Percentiles rank a stretch among this genome's conserved stretches.
These are phyloP conservation scores for Styphnolobium japonicum DNA, from an alignment of 306 rosid species.

Conservation along the genomic window DNA sequence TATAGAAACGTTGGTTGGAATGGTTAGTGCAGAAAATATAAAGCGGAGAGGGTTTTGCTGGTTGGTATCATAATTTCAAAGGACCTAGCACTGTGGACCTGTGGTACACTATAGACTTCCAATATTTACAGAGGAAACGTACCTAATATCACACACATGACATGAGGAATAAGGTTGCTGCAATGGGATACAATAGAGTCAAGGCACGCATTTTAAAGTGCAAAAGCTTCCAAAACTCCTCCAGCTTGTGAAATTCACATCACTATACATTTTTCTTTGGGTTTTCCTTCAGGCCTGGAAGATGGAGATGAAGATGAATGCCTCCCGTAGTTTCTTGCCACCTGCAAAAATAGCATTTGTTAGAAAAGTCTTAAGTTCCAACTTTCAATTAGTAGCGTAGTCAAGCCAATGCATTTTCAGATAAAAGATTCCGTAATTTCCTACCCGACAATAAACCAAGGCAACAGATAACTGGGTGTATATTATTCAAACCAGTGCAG, in stretches of 20 bases:
- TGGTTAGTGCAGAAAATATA: slow-evolving; percentile 12
- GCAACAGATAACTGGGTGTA: neutral
- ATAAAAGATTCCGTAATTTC: neutral
- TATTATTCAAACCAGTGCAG: neutral
- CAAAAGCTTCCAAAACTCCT: slow-evolving; percentile 31
- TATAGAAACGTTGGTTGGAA: slow-evolving; percentile 8
- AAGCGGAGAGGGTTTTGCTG: neutral
- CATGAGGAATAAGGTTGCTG: slow-evolving; percentile 26
- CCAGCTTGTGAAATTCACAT: slow-evolving; percentile 62
- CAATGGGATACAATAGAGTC: slow-evolving; percentile 22
- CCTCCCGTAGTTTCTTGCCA: slow-evolving; percentile 48
- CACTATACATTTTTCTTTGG: slow-evolving; percentile 84
- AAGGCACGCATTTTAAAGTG: slow-evolving; percentile 45
- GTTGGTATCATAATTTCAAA: slow-evolving; percentile 18
- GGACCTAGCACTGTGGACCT: slow-evolving; percentile 45
- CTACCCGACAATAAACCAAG: neutral
- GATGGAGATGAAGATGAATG: slow-evolving; percentile 42
- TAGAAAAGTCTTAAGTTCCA: neutral
- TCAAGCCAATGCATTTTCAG: neutral
- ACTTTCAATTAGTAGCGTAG: neutral
- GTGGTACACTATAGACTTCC: slow-evolving; percentile 38
- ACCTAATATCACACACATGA: slow-evolving; percentile 42
- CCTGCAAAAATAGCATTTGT: slow-evolving; percentile 54
- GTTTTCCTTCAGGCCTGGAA: slow-evolving; percentile 63
- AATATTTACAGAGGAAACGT: slow-evolving; percentile 54